phyloP scores from a whole-genome alignment of 805 yeast species.

The Hyphopichia homilentoma region DNA sequence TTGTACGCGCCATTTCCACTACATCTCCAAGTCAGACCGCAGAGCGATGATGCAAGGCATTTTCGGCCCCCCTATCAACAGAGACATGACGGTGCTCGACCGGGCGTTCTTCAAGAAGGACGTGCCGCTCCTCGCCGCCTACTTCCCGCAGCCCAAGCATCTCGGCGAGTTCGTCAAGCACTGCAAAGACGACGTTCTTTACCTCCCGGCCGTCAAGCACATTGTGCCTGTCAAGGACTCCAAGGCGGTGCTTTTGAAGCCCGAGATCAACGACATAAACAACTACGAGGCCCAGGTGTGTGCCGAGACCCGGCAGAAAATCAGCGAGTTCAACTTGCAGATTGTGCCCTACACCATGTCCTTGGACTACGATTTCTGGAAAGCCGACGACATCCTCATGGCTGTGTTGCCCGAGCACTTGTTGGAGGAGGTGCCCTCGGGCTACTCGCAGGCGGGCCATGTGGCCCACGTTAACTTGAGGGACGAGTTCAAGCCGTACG shows the following conservation, averaged over 20 bases:
- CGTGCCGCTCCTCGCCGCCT: constrained; percentile 64
- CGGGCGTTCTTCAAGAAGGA: constrained; percentile 55
- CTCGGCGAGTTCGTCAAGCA: constrained; percentile 61
- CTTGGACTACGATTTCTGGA: constrained; percentile 80
- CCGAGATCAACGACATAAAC: constrained; percentile 35
- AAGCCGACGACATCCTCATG: constrained; percentile 77
- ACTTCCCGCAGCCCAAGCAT: constrained; percentile 60
- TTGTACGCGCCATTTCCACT: too few relatives aligned
- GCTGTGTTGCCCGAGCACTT: constrained; percentile 73
- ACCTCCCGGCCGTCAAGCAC: constrained; percentile 67
- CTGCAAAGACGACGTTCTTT: constrained; percentile 58
- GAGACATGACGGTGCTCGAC: constrained; percentile 65
- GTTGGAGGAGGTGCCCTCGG: constrained; percentile 75
- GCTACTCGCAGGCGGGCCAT: constrained; percentile 93
- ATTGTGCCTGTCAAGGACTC: constrained; percentile 43
- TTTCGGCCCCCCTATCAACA: constrained; percentile 63
- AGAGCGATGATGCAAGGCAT: constrained; percentile 23
- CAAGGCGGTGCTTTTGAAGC: constrained; percentile 61
- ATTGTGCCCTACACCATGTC: constrained; percentile 51
- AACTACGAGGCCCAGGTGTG: constrained; percentile 34
- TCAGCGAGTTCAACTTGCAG: constrained; percentile 45
- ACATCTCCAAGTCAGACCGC: constrained; percentile 21
- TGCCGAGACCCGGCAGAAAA: constrained; percentile 20
- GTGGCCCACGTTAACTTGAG: constrained; percentile 88
- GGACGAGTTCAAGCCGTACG: constrained; percentile 81